phyloP scores from a whole-genome alignment of 345 rosid genomes.

The Syzygium jambos region DNA sequence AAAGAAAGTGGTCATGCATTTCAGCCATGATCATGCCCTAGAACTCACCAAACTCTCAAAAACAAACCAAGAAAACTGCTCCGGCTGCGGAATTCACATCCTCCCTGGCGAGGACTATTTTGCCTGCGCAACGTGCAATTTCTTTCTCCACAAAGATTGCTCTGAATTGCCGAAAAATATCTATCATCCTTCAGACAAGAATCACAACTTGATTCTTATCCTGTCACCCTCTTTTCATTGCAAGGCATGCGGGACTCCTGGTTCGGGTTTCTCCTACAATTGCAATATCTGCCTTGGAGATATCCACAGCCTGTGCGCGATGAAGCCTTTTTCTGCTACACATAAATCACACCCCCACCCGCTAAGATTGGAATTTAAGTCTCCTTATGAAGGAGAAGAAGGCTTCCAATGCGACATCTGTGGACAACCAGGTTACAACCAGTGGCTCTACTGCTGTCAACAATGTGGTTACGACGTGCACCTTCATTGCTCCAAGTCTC shows the following conservation, averaged over 20 bases:
- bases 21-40: conserved; percentile 1
- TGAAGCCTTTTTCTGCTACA: background rate
- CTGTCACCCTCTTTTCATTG: background rate
- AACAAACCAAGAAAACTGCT: background rate
- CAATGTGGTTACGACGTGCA: background rate
- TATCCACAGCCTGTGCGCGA: background rate
- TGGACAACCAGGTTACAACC: background rate
- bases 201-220: background rate
- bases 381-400: conserved; percentile 2
- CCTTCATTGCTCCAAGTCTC: background rate
- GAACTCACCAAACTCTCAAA: background rate
- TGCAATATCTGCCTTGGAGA: background rate
- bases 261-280: background rate
- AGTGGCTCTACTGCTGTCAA: background rate
- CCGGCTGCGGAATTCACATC: background rate
- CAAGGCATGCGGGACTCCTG: background rate
- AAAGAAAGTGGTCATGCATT: background rate
- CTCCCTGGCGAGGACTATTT: background rate
- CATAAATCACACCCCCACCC: background rate
- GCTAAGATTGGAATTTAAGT: background rate
- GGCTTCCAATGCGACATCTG: background rate
- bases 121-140: background rate
- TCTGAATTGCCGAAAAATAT: background rate
- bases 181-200: background rate
- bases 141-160: background rate